These are phyloP conservation scores for Kwoniella sp. DNA, from an alignment of 768 basidiomycete species.

Conservation along the genomic window DNA sequence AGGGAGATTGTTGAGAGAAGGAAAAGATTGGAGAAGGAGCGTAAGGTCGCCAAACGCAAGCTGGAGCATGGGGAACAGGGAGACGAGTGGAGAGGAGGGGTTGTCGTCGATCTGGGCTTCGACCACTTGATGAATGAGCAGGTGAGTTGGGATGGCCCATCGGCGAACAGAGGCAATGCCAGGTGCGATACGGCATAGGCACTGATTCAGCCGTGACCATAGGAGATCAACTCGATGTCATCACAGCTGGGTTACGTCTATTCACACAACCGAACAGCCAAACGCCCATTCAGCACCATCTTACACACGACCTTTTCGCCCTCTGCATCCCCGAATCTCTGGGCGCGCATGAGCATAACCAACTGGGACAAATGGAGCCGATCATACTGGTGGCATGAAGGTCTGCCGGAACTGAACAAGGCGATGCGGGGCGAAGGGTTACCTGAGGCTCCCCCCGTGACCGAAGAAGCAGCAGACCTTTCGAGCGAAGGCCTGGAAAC, in stretches of 20 bases:
- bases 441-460: background rate
- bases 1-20: constrained; percentile 40
- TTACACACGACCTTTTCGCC: constrained; percentile 68
- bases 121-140: constrained; percentile 91
- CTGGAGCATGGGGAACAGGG: constrained; percentile 52
- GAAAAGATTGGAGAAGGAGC: constrained; percentile 27
- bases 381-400: constrained; percentile 66
- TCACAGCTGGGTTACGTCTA: constrained; percentile 91
- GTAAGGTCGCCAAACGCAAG: constrained; percentile 48
- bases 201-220: no score
- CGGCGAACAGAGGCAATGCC: no score
- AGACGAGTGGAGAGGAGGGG: constrained; percentile 43
- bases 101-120: constrained; percentile 75
- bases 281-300: constrained; percentile 65
- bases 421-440: background rate
- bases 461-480: background rate
- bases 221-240: constrained; percentile 87
- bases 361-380: constrained; percentile 71
- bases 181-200: no score
- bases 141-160: constrained; percentile 60
- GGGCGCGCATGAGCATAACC: constrained; percentile 60
- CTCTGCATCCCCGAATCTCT: constrained; percentile 20
- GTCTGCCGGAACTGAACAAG: constrained; percentile 43
- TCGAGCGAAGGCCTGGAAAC: background rate
- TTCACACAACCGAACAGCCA: constrained; percentile 72